phyloP scores from a whole-genome alignment of 2,329 filamentous ascomycete species.

The Fusarium torulosum region DNA sequence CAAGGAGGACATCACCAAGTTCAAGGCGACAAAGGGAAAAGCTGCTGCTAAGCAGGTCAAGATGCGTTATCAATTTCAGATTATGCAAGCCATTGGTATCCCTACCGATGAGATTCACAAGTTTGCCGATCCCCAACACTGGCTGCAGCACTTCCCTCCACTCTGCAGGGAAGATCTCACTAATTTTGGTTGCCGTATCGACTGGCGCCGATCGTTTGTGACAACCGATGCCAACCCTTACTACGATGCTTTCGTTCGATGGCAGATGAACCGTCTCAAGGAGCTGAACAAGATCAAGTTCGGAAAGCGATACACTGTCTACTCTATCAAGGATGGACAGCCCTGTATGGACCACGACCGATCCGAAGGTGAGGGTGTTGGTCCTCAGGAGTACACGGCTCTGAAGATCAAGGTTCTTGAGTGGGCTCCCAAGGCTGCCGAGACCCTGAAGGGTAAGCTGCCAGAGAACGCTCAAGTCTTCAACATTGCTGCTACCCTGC shows the following conservation, averaged over 20 bases:
- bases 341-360: conserved; percentile 64
- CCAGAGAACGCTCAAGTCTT: conserved; percentile 84
- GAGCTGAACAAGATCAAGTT: conserved; percentile 94
- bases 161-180: conserved; percentile 77
- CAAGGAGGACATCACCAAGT: conserved; percentile 90
- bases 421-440: conserved; percentile 83
- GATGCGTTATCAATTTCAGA: conserved; percentile 92
- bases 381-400: conserved; percentile 91
- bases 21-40: conserved; percentile 93
- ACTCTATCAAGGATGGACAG: conserved; percentile 66
- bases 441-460: conserved; percentile 80
- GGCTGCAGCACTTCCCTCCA: conserved; percentile 87
- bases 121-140: conserved; percentile 91
- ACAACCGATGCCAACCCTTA: conserved; percentile 98
- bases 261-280: conserved; percentile 96
- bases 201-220: conserved; percentile 93
- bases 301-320: conserved; percentile 92
- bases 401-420: conserved; percentile 92
- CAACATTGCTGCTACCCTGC: conserved; percentile 90
- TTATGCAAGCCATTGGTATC: conserved; percentile 92
- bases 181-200: conserved; percentile 86
- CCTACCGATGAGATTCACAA: conserved; percentile 89
- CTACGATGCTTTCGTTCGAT: conserved; percentile 94
- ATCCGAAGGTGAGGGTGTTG: conserved; percentile 62
- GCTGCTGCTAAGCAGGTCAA: conserved; percentile 89